A percentile compares a stretch with the other conserved stretches of the same genome.
Evolutionary conservation across 176 grass and related monocot genomes (phyloP).

Genomic region (Olyra latifolia): DNA sequence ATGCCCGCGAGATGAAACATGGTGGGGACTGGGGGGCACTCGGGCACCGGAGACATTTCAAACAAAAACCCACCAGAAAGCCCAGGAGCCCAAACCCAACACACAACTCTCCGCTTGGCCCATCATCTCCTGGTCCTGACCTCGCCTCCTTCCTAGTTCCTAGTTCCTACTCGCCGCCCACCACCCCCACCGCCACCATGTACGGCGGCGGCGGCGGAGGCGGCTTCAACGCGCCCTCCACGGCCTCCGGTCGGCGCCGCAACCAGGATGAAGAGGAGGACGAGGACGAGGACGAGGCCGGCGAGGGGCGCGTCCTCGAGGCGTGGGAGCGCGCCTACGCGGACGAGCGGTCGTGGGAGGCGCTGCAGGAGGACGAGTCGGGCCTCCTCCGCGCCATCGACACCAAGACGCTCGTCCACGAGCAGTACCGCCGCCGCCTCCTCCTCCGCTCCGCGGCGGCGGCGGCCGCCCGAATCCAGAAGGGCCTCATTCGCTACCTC

Average conservation of each 20-base stretch:
- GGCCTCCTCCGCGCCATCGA: constrained; percentile 85
- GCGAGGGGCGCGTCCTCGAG: constrained; percentile 59
- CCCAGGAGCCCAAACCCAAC: constrained; percentile 22
- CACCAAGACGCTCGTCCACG: constrained; percentile 84
- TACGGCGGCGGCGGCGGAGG: constrained; percentile 44
- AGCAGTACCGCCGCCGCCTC: constrained; percentile 89
- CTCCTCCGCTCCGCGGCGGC: constrained; percentile 61
- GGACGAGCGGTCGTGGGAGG: constrained; percentile 96
- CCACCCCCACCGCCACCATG: constrained; percentile 25
- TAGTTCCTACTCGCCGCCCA: background rate
- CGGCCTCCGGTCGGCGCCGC: constrained; percentile 14
- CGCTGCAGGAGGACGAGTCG: constrained; percentile 94
- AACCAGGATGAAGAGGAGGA: constrained; percentile 55
- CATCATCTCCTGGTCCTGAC: constrained; percentile 38
- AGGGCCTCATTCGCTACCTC: constrained; percentile 95
- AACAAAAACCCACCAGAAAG: background rate
- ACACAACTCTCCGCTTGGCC: background rate
- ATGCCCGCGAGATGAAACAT: too few relatives aligned
- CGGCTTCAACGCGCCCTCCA: constrained; percentile 42
- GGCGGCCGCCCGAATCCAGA: constrained; percentile 66
- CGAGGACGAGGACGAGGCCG: constrained; percentile 64
- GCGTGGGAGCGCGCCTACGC: constrained; percentile 98
- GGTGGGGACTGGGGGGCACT: too few relatives aligned
- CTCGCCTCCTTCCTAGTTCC: background rate
- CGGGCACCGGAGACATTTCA: too few relatives aligned